These are phyloP conservation scores for Pseudocercospora musae DNA, from an alignment of 2,329 filamentous ascomycete genomes.

Conservation along the genomic window DNA sequence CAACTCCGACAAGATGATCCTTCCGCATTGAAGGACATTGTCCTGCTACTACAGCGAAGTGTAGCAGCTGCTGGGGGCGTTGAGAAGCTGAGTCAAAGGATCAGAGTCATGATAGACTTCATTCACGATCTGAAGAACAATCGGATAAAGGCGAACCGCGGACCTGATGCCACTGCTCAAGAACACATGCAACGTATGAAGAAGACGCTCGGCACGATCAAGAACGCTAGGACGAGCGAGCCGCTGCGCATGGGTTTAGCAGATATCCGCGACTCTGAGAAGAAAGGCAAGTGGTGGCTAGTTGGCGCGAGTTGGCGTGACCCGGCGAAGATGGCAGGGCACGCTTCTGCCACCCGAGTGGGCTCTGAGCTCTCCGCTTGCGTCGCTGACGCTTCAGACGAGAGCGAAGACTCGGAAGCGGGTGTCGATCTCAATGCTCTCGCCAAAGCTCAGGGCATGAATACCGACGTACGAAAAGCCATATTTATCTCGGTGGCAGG, in stretches of 20 bases:
- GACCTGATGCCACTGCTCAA: slow-evolving; percentile 67
- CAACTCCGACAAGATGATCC: slow-evolving; percentile 87
- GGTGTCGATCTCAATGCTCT: slow-evolving; percentile 65
- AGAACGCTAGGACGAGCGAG: slow-evolving; percentile 65
- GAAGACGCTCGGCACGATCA: slow-evolving; percentile 78
- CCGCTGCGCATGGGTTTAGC: slow-evolving; percentile 76
- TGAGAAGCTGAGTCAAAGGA: slow-evolving; percentile 74
- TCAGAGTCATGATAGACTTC: slow-evolving; percentile 95
- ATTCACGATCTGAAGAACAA: slow-evolving; percentile 95
- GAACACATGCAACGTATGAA: slow-evolving; percentile 87
- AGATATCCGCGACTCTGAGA: slow-evolving; percentile 80
- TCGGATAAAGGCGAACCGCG: slow-evolving; percentile 71
- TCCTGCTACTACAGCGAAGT: slow-evolving; percentile 71
- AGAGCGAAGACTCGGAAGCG: slow-evolving; percentile 39
- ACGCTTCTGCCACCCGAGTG: slow-evolving; percentile 9
- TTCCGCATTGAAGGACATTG: slow-evolving; percentile 81
- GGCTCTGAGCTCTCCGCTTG: slow-evolving; percentile 10
- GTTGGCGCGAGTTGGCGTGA: slow-evolving; percentile 86
- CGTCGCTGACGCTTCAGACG: slow-evolving; percentile 29
- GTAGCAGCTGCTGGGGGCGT: slow-evolving; percentile 63
- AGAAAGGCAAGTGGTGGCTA: slow-evolving; percentile 96
- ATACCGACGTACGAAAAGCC: slow-evolving; percentile 79
- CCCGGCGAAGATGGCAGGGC: slow-evolving; percentile 31
- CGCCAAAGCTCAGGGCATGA: slow-evolving; percentile 80
- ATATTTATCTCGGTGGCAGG: slow-evolving; percentile 92